Evolutionary conservation across 225 moss, liverwort and hornwort genomes (phyloP), one percentile per base, ranked within the genome.

Genomic region (Sphagnum tenellum): DNA sequence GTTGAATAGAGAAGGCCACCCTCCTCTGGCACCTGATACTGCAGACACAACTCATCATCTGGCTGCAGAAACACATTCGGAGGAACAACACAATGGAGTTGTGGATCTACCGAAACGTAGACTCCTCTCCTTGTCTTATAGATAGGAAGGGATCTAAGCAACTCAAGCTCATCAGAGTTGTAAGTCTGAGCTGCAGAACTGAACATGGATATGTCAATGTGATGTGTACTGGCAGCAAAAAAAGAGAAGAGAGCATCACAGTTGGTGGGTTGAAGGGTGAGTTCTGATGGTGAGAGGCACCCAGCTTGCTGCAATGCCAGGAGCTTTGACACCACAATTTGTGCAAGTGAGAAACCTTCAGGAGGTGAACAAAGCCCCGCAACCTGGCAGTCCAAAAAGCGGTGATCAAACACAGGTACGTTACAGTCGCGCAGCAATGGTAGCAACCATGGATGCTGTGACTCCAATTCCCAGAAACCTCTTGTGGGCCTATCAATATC

Each of bases 31-130:
- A 69, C 46, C 6, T 69, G 78, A 64, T 85, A 87, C 63, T 83
- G 79, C 9, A 92, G 76, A 70, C 89, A 89, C 45, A 82, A 73
- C n/a, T 85, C 92, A 77, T 85, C 78, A 65, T 82, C 81, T 44
- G 92, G 92, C 78, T 92, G 92, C 73, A 89, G 71, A 67, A 92
- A 89, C 49, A 81, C 62, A 48, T 69, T 78, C 7, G 89, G 89
- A 60, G 89, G 85, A 45, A 89, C 85, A 64, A 89, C 71, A 60
- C 89, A 92, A 74, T 92, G 92, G 61, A 85, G 62, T 51, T 80
- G 80, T 69, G 77, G 80, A 56, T 87, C 79, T 60, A 92, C 59
- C 29, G 86, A 58, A 3, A 85, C 81, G 51, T 85, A 89, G 64
- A 65, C 77, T 64, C 86, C 89, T 48, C 72, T 82, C 71, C 82